These are phyloP conservation scores for Penicillium sp. DNA, from an alignment of 2,329 filamentous ascomycete genomes.

Conservation along the genomic window DNA sequence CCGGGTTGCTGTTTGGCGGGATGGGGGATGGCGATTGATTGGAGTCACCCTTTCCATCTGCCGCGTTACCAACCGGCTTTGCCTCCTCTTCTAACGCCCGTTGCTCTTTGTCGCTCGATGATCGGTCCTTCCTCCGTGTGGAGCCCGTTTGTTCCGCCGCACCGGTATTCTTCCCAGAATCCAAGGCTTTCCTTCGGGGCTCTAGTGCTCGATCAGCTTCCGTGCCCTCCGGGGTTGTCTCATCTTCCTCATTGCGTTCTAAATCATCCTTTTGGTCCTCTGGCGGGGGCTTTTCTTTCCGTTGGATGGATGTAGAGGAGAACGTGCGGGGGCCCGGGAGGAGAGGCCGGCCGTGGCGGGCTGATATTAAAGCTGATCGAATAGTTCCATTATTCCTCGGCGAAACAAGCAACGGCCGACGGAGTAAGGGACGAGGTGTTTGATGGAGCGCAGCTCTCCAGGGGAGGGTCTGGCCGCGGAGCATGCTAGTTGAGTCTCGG, in stretches of 20 bases:
- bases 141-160: slow-evolving; percentile 27
- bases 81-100: slow-evolving; percentile 39
- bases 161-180: slow-evolving; percentile 32
- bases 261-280: slow-evolving; percentile 35
- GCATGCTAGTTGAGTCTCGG: slow-evolving; percentile 51
- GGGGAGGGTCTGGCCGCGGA: slow-evolving; percentile 62
- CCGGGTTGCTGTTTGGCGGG: slow-evolving; percentile 34
- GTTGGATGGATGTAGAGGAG: slow-evolving; percentile 47
- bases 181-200: slow-evolving; percentile 42
- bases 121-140: slow-evolving; percentile 42
- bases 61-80: slow-evolving; percentile 38
- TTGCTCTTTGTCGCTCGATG: slow-evolving; percentile 40
- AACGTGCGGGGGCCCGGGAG: slow-evolving; percentile 40
- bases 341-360: slow-evolving; percentile 25
- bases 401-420: slow-evolving; percentile 32
- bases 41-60: slow-evolving; percentile 49
- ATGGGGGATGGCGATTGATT: slow-evolving; percentile 49
- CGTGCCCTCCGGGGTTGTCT: slow-evolving; percentile 34
- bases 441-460: slow-evolving; percentile 61
- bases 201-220: slow-evolving; percentile 47
- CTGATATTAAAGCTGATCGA: slow-evolving; percentile 27
- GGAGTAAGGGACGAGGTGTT: slow-evolving; percentile 43
- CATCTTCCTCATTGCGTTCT: slow-evolving; percentile 28
- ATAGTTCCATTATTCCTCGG: slow-evolving; percentile 33
- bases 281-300: slow-evolving; percentile 57